Base-by-base conservation (phyloP, 2,329 filamentous ascomycete genomes). In the Aspergillus brunneoviolaceus region DNA sequence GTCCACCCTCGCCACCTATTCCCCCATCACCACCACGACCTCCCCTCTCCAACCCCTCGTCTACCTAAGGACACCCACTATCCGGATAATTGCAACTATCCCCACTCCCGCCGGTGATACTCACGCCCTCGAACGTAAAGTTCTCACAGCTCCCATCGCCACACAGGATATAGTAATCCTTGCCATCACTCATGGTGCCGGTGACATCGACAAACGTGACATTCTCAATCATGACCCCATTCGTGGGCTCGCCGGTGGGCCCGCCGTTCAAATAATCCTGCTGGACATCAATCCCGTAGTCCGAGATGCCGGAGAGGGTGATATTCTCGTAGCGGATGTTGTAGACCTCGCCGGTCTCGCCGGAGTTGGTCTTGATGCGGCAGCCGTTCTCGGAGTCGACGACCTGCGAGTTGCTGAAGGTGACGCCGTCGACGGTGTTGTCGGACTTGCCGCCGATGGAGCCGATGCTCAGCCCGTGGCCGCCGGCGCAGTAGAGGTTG, bases 181-280 rank as follows among this genome's bases (percentile, higher is more conserved):
- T 67, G 1, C 70, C 76, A n/a, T 64, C 65, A 5, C 65, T 64
- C n/a, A 68, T 70, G 4, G 72, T 74, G 5, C 77, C 77, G 1
- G 66, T 72, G 4, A 79, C 67, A 61, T 77, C 72, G 45, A 70
- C 65, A 52, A 79, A 74, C 7, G 66, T 60, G 3, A 80, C 51
- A 56, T 72, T 72, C 29, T 63, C 61, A 50, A 80, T 77, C 2
- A 63, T 65, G 2, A 80, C 76, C 2, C 76, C 77, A 53, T 76
- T 77, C 1, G 72, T 72, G 5, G 77, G 72, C 10, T 63, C 61
- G 1, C 76, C 77, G 6, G 72, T 77, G 5, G 76, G 68, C 4
- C 76, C 76, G 12, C 77, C 81, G 63, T 83, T 84, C 57, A 81
- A 66, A 64, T 83, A 84, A 66, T 84, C 81, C 70, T 84, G 80